phyloP scores from a whole-genome alignment of 495 filamentous ascomycete genomes.

The Hypoxylon cercidicola region DNA sequence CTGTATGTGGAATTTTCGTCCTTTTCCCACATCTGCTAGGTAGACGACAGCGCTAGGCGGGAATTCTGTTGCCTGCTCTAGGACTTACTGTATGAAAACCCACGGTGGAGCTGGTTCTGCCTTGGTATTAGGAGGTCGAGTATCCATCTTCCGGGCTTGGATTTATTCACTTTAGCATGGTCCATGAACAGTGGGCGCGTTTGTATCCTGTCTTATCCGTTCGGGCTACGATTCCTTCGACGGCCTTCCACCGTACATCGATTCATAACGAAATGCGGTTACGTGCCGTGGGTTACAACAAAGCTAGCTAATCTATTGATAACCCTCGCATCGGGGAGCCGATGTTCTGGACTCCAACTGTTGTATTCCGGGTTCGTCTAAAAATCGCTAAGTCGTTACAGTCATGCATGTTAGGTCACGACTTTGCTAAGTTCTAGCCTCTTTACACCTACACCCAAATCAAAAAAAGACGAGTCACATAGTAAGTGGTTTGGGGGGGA shows the following conservation, averaged over 20 bases:
- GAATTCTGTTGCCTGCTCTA: conserved; percentile 7
- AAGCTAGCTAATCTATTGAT: conserved; percentile 6
- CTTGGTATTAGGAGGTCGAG: conserved; percentile 17
- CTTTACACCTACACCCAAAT: conserved; percentile 17
- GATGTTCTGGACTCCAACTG: not conserved
- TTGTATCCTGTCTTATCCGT: conserved; percentile 4
- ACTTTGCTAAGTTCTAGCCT: conserved; percentile 11
- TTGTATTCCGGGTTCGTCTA: conserved; percentile 14
- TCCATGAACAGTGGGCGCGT: conserved; percentile 4
- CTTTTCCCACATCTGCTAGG: conserved; percentile 6
- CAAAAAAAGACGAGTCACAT: conserved; percentile 5
- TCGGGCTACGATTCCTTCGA: conserved; percentile 1
- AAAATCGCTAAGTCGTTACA: conserved; percentile 12
- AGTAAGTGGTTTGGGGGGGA: conserved; percentile 11
- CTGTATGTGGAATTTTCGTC: not conserved
- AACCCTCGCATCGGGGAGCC: conserved; percentile 11
- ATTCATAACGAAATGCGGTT: conserved; percentile 13
- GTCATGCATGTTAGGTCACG: conserved; percentile 3
- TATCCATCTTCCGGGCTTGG: conserved; percentile 13
- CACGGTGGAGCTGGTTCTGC: conserved; percentile 3
- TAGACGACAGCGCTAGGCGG: conserved; percentile 6
- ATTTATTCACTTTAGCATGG: conserved; percentile 8
- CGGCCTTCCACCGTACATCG: conserved; percentile 11
- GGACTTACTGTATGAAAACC: conserved; percentile 5
- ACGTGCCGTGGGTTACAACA: conserved; percentile 7